Conservation (phyloP, 2,329 filamentous ascomycete genomes). For the Trichoderma arundinaceum region DNA sequence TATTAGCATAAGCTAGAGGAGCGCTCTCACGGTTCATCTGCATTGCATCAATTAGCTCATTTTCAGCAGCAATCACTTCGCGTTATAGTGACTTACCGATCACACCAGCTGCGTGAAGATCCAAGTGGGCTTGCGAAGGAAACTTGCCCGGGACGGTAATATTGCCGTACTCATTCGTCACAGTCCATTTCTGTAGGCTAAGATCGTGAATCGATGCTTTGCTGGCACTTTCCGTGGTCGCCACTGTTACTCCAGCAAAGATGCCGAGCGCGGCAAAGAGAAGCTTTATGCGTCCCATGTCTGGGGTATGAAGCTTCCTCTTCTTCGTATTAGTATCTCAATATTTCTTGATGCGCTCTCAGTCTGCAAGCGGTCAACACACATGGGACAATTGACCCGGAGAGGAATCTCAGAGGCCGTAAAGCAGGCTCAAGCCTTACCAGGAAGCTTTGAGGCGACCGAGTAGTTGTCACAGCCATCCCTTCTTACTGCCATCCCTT, state of each 20-base stretch:
- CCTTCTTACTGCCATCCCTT: conserved; percentile 1
- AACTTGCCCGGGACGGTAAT: conserved; percentile 55
- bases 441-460: background rate
- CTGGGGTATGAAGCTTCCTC: background rate
- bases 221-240: background rate
- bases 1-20: background rate
- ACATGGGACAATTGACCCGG: conserved; percentile 3
- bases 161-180: conserved; percentile 32
- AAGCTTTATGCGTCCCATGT: conserved; percentile 9
- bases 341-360: background rate
- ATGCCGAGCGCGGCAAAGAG: conserved; percentile 18
- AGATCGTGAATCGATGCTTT: conserved; percentile 24
- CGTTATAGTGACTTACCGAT: conserved; percentile 46
- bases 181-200: conserved; percentile 20
- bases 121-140: conserved; percentile 65
- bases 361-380: background rate
- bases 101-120: conserved; percentile 58
- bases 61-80: background rate
- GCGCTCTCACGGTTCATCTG: conserved; percentile 44
- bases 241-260: background rate
- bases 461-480: background rate
- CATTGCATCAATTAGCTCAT: background rate
- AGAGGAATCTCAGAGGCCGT: background rate
- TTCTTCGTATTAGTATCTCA: background rate
- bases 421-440: background rate